Evolutionary conservation across 257 asterid species (phyloP).

Genomic region (Craterostigma plantagineum): DNA sequence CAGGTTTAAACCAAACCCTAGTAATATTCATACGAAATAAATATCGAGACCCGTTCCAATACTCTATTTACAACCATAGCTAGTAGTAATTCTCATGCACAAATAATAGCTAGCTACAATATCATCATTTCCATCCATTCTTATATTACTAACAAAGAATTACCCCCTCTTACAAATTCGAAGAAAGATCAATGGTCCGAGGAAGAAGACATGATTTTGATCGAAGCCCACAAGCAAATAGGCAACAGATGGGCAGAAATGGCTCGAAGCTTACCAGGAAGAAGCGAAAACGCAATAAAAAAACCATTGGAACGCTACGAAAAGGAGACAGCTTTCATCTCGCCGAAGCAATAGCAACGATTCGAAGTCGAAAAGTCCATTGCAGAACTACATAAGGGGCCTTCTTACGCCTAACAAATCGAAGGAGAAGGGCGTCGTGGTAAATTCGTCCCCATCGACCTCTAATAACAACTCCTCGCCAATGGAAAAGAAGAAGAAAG

Average conservation of each 20-base stretch:
- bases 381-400: conserved; percentile 67
- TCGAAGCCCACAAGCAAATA: conserved; percentile 44
- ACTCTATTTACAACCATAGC: no score
- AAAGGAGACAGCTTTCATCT: conserved; percentile 57
- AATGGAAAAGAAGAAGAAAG: no score
- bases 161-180: background rate
- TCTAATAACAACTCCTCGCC: background rate
- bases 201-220: conserved; percentile 61
- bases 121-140: no score
- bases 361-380: background rate
- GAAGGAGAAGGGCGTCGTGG: background rate
- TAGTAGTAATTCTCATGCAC: background rate
- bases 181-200: conserved; percentile 82
- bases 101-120: no score
- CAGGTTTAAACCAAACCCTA: background rate
- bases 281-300: conserved; percentile 85
- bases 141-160: background rate
- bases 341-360: conserved; percentile 16
- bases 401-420: conserved; percentile 7
- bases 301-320: conserved; percentile 91
- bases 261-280: conserved; percentile 48
- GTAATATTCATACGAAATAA: background rate
- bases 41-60: background rate
- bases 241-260: conserved; percentile 94
- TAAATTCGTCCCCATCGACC: background rate